A percentile compares a stretch with the other conserved stretches of the same genome.
These are phyloP conservation scores for Stereum hirsutum DNA, from an alignment of 1,284 basidiomycete species.

Conservation along the genomic window DNA sequence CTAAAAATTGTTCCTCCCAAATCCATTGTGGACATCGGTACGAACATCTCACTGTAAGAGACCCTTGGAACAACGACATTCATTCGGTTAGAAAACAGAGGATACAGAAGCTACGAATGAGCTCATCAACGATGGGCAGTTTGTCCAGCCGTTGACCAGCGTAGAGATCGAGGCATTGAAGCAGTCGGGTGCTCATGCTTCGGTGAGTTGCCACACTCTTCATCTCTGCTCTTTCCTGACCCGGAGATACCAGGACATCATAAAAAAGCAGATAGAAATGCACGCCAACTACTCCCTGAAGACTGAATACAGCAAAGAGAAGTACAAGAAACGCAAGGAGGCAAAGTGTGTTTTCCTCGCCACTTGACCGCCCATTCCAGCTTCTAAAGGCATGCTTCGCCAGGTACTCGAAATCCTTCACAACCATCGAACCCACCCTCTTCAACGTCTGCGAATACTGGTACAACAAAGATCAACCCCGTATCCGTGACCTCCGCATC, in stretches of 20 bases:
- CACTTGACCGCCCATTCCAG: constrained; percentile 6
- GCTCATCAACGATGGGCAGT: constrained; percentile 74
- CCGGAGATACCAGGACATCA: constrained; percentile 67
- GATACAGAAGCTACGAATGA: constrained; percentile 89
- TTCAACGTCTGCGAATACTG: constrained; percentile 88
- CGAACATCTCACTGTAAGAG: constrained; percentile 12
- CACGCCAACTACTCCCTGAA: constrained; percentile 88
- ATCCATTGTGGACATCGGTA: constrained; percentile 68
- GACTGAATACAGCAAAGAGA: constrained; percentile 95
- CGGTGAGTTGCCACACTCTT: constrained; percentile 30
- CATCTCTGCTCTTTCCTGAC: background rate
- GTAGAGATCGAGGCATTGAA: constrained; percentile 80
- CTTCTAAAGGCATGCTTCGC: constrained; percentile 28
- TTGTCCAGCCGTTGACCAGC: constrained; percentile 70
- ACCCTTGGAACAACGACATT: too few species aligned
- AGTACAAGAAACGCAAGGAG: constrained; percentile 91
- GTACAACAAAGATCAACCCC: constrained; percentile 73
- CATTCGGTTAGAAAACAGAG: constrained; percentile 42
- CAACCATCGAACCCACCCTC: constrained; percentile 81
- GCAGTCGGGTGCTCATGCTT: constrained; percentile 64
- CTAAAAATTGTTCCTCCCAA: constrained; percentile 53
- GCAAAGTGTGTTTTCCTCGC: constrained; percentile 60
- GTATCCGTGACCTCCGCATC: constrained; percentile 78
- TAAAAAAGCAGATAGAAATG: constrained; percentile 84
- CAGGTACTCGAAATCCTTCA: constrained; percentile 77